Base-by-base conservation (phyloP, 805 yeast species). In the Myxozyma kluyveri region DNA sequence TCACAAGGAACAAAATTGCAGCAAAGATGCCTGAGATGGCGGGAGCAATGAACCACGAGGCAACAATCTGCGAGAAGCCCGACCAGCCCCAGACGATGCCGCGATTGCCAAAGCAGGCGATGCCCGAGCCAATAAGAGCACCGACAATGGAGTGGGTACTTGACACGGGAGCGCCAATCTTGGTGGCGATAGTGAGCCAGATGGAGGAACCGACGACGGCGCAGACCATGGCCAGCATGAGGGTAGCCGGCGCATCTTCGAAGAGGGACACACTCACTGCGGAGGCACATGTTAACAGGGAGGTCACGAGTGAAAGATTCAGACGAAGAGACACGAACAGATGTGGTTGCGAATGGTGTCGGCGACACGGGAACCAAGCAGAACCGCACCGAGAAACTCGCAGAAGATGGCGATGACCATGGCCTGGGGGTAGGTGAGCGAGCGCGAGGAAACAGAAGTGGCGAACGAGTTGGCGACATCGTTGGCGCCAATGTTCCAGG, bases 1-100 rank as follows among this genome's bases (percentile, higher is more conserved):
- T 77, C 45, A 78, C 66, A 49, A 82, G 69, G 66, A 84, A 85
- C 46, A 82, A 65, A 39, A 78, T 69, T 2, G 84, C 67, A 3
- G 88, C 81, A 57, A 85, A 77, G 33, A 66, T 61, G 55, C 88
- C 91, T 14, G 90, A 84, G 53, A 84, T 71, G 19, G 74, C 66
- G 12, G 91, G 91, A 4, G 91, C 89, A 69, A 84, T 80, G 63
- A 82, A 81, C 90, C 90, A 85, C 10, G 89, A 81, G 2, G 91
- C 90, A 55, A 82, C 79, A 57, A 84, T 84, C 67, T 82, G 83
- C 0, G 86, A 62, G 52, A 85, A 83, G 26, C 90, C 88, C 14
- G 60, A 46, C 91, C 90, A 85, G 24, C 88, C 89, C 91, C 91
- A 85, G 49, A 66, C 70, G 47, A 84, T 77, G 55, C 79, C 73